phyloP scores from a whole-genome alignment of 345 rosid genomes.

The Hibiscus syriacus region DNA sequence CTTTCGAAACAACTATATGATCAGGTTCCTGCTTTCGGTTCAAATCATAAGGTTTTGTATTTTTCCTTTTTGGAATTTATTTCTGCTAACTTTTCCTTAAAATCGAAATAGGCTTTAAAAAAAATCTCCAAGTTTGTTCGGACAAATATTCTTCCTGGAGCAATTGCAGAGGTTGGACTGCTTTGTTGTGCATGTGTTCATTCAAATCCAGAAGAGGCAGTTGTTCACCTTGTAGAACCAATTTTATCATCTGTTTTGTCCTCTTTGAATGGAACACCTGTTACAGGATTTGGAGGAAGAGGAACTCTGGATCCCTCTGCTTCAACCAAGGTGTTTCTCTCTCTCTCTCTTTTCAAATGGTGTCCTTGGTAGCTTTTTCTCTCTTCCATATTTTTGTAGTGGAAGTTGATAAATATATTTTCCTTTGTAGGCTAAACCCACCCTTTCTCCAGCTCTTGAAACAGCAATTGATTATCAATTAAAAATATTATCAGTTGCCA shows the following conservation, averaged over 20 bases:
- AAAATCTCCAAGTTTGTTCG: constrained; percentile 89
- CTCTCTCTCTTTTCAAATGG: constrained; percentile 13
- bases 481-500: constrained; percentile 78
- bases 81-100: constrained; percentile 11
- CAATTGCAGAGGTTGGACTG: constrained; percentile 96
- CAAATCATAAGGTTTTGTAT: constrained; percentile 7
- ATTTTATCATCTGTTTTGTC: constrained; percentile 67
- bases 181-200: constrained; percentile 98
- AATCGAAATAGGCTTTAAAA: constrained; percentile 68
- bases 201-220: constrained; percentile 91
- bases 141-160: constrained; percentile 96
- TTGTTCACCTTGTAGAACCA: constrained; percentile 76
- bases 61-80: not conserved
- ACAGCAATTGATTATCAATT: constrained; percentile 88
- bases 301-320: constrained; percentile 37
- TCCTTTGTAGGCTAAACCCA: constrained; percentile 48
- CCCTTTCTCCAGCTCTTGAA: constrained; percentile 94
- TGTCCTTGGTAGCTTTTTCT: constrained; percentile 15
- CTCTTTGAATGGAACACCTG: constrained; percentile 83
- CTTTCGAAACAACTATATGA: constrained; percentile 72
- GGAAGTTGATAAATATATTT: constrained; percentile 5
- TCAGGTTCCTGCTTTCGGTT: constrained; percentile 48
- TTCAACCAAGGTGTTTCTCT: constrained; percentile 55
- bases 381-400: constrained; percentile 15
- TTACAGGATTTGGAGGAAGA: constrained; percentile 85